Percentiles rank a stretch among this genome's conserved stretches.
These are phyloP conservation scores for Ustilago trichophora DNA, from an alignment of 1,284 basidiomycete genomes.

Conservation along the genomic window DNA sequence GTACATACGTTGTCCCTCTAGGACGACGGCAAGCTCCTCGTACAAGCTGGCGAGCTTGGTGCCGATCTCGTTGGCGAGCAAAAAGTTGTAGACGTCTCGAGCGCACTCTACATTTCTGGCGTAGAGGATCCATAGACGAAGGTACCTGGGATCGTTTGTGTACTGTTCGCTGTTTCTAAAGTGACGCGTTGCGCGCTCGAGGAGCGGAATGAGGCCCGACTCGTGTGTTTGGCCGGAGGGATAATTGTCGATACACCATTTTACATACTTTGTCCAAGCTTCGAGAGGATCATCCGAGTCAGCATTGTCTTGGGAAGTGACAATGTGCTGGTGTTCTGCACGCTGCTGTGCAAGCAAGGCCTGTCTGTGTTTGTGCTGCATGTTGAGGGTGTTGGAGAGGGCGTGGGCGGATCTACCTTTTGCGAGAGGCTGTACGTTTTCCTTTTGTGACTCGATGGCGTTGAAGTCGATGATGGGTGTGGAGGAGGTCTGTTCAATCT, in stretches of 20 bases:
- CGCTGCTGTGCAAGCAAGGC: slow-evolving; percentile 51
- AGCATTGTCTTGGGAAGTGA: slow-evolving; percentile 42
- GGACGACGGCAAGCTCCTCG: slow-evolving; percentile 81
- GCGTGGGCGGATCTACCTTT: slow-evolving; percentile 72
- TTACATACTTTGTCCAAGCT: slow-evolving; percentile 71
- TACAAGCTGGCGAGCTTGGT: slow-evolving; percentile 80
- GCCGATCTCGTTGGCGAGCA: slow-evolving; percentile 82
- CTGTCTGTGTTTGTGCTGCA: slow-evolving; percentile 59
- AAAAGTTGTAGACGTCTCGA: slow-evolving; percentile 70
- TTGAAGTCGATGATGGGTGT: slow-evolving; percentile 65
- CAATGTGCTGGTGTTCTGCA: slow-evolving; percentile 46
- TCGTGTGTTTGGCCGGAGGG: slow-evolving; percentile 73
- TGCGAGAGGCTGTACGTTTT: slow-evolving; percentile 72
- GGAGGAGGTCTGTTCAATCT: slow-evolving; percentile 62
- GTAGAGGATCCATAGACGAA: slow-evolving; percentile 87
- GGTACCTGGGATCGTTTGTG: slow-evolving; percentile 84
- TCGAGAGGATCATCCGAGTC: slow-evolving; percentile 57
- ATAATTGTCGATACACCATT: slow-evolving; percentile 75
- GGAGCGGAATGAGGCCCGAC: slow-evolving; percentile 73
- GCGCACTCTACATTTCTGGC: slow-evolving; percentile 62
- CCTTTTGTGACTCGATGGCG: slow-evolving; percentile 71
- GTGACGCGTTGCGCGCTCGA: slow-evolving; percentile 79
- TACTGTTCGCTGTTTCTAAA: slow-evolving; percentile 84
- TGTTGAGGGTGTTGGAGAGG: slow-evolving; percentile 67
- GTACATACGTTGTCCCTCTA: slow-evolving; percentile 79